Evolutionary conservation across 352 stramenopile species (phyloP), one percentile per base, ranked within the genome.

Genomic region (Phytopythium sindhum): DNA sequence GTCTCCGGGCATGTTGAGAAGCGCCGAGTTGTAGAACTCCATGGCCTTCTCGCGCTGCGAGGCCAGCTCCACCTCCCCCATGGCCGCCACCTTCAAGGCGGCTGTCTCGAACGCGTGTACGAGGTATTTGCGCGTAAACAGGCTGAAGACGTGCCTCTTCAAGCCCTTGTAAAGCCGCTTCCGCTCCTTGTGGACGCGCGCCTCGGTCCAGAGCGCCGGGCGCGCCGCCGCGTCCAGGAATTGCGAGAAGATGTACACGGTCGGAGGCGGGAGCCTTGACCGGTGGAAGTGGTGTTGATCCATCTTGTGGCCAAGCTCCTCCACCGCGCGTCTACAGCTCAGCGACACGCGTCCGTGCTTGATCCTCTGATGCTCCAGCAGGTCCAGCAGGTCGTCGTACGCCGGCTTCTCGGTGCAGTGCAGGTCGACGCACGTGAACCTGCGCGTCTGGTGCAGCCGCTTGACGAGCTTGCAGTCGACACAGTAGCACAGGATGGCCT

Each of bases 301-400:
- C 24, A 80, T 59, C 47, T 84, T 72, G 15, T 69, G 64, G 31
- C 72, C 80, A 17, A 80, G 51, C 23, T 84, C 73, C 35, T 68
- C 61, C 37, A 73, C 64, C n/a, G 84, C 57, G 37, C 74, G 73
- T 4, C 53, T 50, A 41, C 80, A 86, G 15, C 70, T 55, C 17
- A 78, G 65, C 41, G 74, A 65, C 28, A 91, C 47, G 9, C 51
- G 65, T 37, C 78, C 81, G 60, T 92, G 84, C 5, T 67, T 61
- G 7, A 72, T 62, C 42, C 86, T 45, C 54, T 92, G 84, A 65
- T 92, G 84, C 60, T 90, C 78, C 47, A 83, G 67, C 56, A 89
- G 67, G 15, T 67, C 67, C 7, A 72, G 66, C 29, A 84, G 68
- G 17, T 80, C 71, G 8, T 65, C 31, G 31, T 86, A 90, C 48